phyloP scores from a whole-genome alignment of 345 rosid genomes.

The Lepidium sativum region DNA sequence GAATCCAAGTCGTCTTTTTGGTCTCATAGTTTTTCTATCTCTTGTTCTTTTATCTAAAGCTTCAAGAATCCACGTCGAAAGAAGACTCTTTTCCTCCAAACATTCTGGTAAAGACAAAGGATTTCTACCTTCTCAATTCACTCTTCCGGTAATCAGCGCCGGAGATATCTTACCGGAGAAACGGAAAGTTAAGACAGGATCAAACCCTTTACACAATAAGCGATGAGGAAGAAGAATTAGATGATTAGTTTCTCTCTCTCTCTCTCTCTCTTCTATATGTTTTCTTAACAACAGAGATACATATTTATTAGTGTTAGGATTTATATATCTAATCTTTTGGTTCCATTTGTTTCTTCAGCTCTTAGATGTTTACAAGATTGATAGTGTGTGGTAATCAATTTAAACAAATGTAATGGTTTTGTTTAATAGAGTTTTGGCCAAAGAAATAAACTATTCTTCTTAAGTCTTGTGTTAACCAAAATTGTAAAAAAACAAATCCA shows the following conservation, averaged over 20 bases:
- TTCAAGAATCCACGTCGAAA: conserved; percentile 14
- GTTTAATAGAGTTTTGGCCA: not conserved
- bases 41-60: conserved; percentile 13
- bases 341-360: not conserved
- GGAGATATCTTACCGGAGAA: conserved; percentile 19
- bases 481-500: not conserved
- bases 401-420: not conserved
- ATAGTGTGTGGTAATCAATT: not conserved
- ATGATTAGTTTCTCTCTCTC: not conserved
- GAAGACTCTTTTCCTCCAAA: not conserved
- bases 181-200: conserved; percentile 28
- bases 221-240: conserved; percentile 1
- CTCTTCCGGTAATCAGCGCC: not conserved
- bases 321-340: not conserved
- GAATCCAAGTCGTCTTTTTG: conserved; percentile 16
- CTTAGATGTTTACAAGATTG: conserved; percentile 5
- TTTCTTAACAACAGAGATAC: conserved; percentile 1
- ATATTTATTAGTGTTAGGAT: conserved; percentile 9
- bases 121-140: conserved; percentile 10
- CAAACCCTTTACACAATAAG: conserved; percentile 27
- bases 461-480: not conserved
- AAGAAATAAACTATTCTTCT: not conserved
- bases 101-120: not conserved
- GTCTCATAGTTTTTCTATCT: conserved; percentile 8
- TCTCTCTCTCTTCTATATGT: not conserved